Evolutionary conservation across 805 yeast genomes (phyloP).

Genomic region (Cyberlindnera misumaiensis): DNA sequence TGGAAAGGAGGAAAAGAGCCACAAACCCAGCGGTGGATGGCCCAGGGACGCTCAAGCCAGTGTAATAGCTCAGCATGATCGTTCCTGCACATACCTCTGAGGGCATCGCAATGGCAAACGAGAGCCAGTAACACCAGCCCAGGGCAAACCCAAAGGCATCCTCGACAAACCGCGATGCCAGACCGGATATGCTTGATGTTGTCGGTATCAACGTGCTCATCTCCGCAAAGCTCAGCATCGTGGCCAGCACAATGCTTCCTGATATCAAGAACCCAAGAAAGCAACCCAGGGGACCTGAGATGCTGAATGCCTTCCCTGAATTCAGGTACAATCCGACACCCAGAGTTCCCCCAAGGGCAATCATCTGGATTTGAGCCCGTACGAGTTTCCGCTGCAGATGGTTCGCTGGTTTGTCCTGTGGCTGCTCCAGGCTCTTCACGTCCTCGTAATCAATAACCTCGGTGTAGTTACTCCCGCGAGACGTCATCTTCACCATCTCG

Average conservation of each 20-base stretch:
- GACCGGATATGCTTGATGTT: conserved; percentile 73
- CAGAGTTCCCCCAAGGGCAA: conserved; percentile 70
- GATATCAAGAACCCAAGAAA: conserved; percentile 58
- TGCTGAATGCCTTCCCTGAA: conserved; percentile 65
- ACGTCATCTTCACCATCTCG: conserved; percentile 9
- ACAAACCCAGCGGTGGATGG: conserved; percentile 59
- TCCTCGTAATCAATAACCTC: conserved; percentile 21
- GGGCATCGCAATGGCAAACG: conserved; percentile 67
- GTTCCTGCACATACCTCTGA: conserved; percentile 79
- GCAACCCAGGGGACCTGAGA: conserved; percentile 75
- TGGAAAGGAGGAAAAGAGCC: conserved; percentile 44
- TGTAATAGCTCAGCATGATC: conserved; percentile 64
- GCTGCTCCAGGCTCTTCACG: conserved; percentile 1
- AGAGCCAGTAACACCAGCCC: conserved; percentile 69
- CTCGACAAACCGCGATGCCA: conserved; percentile 68
- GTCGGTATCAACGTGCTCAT: conserved; percentile 75
- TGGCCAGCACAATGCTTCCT: conserved; percentile 58
- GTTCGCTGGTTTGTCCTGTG: conserved; percentile 9
- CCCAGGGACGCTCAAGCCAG: conserved; percentile 44
- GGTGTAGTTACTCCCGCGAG: conserved; percentile 18
- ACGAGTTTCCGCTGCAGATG: conserved; percentile 50
- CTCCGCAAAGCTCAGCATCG: conserved; percentile 73
- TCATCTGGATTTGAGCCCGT: conserved; percentile 68
- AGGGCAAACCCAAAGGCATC: conserved; percentile 72
- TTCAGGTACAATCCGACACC: conserved; percentile 71